phyloP scores from a whole-genome alignment of 176 grass and related monocot genomes.

The Oryza meridionalis region DNA sequence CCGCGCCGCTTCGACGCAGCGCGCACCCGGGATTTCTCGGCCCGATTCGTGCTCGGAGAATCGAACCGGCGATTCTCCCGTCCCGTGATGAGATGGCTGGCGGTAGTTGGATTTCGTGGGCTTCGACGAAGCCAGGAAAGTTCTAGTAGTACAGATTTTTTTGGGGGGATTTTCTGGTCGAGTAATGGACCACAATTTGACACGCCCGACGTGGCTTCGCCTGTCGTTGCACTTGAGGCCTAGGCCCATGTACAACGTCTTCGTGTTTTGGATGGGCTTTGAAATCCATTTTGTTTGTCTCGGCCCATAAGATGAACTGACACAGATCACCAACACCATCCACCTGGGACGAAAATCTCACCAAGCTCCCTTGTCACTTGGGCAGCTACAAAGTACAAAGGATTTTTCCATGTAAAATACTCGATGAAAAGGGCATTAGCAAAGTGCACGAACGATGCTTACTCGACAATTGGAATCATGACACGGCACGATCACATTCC shows the following conservation, averaged over 20 bases:
- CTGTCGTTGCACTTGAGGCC: conserved; percentile 8
- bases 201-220: conserved; percentile 33
- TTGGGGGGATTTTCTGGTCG: background rate
- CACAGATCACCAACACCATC: too few relatives aligned
- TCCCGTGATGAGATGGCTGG: conserved; percentile 28
- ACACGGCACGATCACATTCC: background rate
- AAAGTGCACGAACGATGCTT: background rate
- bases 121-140: conserved; percentile 35
- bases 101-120: conserved; percentile 39
- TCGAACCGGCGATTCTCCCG: background rate
- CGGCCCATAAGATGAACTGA: too few relatives aligned
- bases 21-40: background rate
- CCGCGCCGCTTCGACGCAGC: background rate
- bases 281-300: too few relatives aligned
- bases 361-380: too few relatives aligned
- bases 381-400: background rate
- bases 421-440: too few relatives aligned
- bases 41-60: background rate
- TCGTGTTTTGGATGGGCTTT: background rate
- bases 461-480: background rate
- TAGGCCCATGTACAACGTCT: background rate
- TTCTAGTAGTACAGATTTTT: conserved; percentile 53
- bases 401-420: background rate
- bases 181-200: conserved; percentile 38
- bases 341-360: too few relatives aligned